Evolutionary conservation across 2,329 filamentous ascomycete species (phyloP), one percentile per base, ranked within the genome.

Genomic region (Diaporthe vaccinii): DNA sequence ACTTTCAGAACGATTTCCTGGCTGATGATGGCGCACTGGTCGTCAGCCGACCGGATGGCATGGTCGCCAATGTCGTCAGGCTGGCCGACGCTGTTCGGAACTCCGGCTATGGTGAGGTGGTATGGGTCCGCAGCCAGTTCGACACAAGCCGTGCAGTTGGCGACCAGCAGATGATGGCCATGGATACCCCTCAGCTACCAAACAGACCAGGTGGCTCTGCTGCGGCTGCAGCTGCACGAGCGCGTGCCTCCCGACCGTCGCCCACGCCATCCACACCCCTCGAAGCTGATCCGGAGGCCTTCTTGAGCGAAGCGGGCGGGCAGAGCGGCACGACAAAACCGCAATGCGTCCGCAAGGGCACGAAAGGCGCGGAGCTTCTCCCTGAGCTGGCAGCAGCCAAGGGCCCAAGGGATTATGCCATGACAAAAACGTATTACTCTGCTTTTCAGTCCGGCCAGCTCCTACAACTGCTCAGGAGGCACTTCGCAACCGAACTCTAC

Each of bases 1-100:
- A 98, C 80, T 90, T 98, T 49, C 97, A 98, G 81, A 95, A 97
- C 80, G 96, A 98, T 82, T 98, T 98, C 80, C 85, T 97, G 75
- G 88, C 91, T 9, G 85, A 90, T 1, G 88, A 91, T 69, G 93
- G 94, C 73, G 90, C 91, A 36, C 84, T 98, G 28, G 89, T 91
- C 17, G 90, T 96, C 69, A 86, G 86, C 49, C 88, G 91, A 58
- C 91, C 92, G 4, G 84, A 89, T 5, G 90, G 91, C 14, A 94
- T 96, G 77, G 83, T 97, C 59, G 88, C 93, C 53, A 91, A 90
- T 39, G 90, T 95, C 57, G 85, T 91, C 28, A 84, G 89, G 9
- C 86, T 98, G 2, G 92, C 93, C 57, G 89, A 90, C 15, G 89
- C 89, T 22, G 98, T 98, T 80, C 94, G 96, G 77, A 86, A 89